These are phyloP conservation scores for Lepidium sativum DNA, from an alignment of 345 rosid genomes.

Conservation along the genomic window DNA sequence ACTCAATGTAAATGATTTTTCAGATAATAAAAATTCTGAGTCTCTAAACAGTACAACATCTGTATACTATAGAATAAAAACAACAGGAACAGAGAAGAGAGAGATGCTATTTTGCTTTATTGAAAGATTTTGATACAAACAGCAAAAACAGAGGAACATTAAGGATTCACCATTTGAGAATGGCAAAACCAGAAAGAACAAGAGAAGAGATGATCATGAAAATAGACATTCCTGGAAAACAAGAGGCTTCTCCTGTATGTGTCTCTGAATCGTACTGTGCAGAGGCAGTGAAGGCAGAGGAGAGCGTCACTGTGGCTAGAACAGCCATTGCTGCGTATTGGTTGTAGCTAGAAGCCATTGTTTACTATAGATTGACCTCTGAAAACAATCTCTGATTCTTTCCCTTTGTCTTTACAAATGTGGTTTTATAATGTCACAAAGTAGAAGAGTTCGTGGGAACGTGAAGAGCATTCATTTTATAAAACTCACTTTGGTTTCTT, in stretches of 20 bases:
- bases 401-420: background rate
- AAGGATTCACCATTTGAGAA: slow-evolving; percentile 15
- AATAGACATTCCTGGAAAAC: slow-evolving; percentile 26
- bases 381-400: background rate
- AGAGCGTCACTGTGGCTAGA: slow-evolving; percentile 14
- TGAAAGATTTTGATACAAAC: slow-evolving; percentile 1
- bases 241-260: slow-evolving; percentile 13
- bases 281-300: slow-evolving; percentile 18
- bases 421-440: background rate
- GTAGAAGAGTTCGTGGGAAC: slow-evolving; percentile 10
- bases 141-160: background rate
- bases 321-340: slow-evolving; percentile 19
- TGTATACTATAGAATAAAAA: background rate
- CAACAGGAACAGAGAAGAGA: background rate
- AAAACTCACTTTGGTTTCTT: background rate
- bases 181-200: slow-evolving; percentile 19
- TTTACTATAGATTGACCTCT: background rate
- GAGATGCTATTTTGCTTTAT: background rate
- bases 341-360: slow-evolving; percentile 18
- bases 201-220: slow-evolving; percentile 22
- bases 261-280: slow-evolving; percentile 27
- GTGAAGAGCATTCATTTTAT: slow-evolving; percentile 18
- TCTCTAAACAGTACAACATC: background rate
- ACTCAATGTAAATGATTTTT: background rate
- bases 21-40: background rate